phyloP scores from a whole-genome alignment of 352 stramenopile genomes.

The Phytophthora capsici region DNA sequence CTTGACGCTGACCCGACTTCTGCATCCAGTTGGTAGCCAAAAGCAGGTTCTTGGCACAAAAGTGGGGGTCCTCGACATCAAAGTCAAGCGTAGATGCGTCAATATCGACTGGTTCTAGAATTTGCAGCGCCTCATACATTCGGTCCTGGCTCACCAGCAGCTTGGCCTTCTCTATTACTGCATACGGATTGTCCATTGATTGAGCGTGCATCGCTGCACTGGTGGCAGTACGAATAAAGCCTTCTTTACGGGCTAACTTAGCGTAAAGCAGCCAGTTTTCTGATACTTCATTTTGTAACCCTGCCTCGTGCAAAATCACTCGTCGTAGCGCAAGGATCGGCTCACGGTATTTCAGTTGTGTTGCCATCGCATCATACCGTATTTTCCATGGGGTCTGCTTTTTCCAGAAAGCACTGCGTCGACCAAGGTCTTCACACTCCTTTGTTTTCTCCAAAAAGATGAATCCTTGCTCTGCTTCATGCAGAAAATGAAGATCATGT shows the following conservation, averaged over 20 bases:
- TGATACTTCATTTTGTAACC: conserved; percentile 67
- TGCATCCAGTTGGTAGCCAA: conserved; percentile 97
- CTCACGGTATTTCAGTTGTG: conserved; percentile 85
- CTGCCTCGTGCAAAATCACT: conserved; percentile 77
- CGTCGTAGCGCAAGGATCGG: conserved; percentile 84
- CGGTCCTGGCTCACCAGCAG: conserved; percentile 80
- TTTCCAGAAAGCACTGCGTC: conserved; percentile 55
- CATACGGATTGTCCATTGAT: conserved; percentile 77
- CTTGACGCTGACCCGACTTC: conserved; percentile 93
- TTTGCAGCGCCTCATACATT: conserved; percentile 87
- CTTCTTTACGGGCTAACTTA: conserved; percentile 86
- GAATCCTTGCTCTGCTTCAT: conserved; percentile 78
- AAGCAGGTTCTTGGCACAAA: conserved; percentile 90
- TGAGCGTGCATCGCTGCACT: conserved; percentile 90
- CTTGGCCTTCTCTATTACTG: conserved; percentile 80
- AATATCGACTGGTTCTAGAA: conserved; percentile 84
- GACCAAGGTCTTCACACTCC: conserved; percentile 24
- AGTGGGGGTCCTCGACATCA: conserved; percentile 75
- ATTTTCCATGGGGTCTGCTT: conserved; percentile 72
- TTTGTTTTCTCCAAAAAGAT: conserved; percentile 53
- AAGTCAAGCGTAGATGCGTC: conserved; percentile 78
- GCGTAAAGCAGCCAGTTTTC: conserved; percentile 86
- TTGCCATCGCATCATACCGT: conserved; percentile 72
- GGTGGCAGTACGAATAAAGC: conserved; percentile 77
- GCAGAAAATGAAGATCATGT: conserved; percentile 79